Percentiles rank a stretch among this genome's conserved stretches.
Evolutionary conservation across 768 basidiomycete genomes (phyloP).

Genomic region (Xerocomellus chrysenteron): DNA sequence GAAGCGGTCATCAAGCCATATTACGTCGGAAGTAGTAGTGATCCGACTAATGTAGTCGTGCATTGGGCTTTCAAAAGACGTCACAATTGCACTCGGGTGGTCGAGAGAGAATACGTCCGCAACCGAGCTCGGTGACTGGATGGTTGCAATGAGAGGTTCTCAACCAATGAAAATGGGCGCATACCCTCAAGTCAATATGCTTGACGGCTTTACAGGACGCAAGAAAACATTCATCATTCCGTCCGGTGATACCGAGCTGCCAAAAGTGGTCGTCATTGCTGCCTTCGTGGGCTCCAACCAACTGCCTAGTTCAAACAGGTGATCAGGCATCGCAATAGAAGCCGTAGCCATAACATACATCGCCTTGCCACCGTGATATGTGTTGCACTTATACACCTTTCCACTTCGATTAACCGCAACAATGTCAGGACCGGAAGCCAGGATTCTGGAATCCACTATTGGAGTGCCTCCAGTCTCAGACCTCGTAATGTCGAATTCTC

Average conservation of each 20-base stretch:
- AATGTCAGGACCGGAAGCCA: constrained; percentile 32
- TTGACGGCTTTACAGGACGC: constrained; percentile 44
- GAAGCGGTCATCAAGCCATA: constrained; percentile 71
- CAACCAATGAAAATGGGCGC: constrained; percentile 9
- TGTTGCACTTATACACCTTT: constrained; percentile 45
- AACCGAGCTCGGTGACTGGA: constrained; percentile 31
- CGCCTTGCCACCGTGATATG: constrained; percentile 36
- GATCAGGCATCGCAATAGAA: constrained; percentile 1
- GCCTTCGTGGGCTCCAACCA: constrained; percentile 11
- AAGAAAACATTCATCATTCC: constrained; percentile 42
- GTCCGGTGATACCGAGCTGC: constrained; percentile 44
- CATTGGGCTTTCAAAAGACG: constrained; percentile 48
- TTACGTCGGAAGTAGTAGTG: constrained; percentile 57
- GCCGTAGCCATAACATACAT: constrained; percentile 37
- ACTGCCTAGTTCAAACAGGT: constrained; percentile 18
- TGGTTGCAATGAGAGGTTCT: constrained; percentile 5
- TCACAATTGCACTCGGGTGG: constrained; percentile 42
- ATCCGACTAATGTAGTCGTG: constrained; percentile 49
- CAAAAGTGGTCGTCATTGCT: constrained; percentile 43
- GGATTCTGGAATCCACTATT: constrained; percentile 49
- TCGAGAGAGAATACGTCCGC: constrained; percentile 37
- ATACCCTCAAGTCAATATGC: constrained; percentile 59
- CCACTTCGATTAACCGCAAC: constrained; percentile 52
- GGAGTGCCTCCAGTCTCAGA: constrained; percentile 41
- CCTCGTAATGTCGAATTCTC: constrained; percentile 39